Evolutionary conservation across 257 asterid species (phyloP).

Genomic region (Solanum piurae): DNA sequence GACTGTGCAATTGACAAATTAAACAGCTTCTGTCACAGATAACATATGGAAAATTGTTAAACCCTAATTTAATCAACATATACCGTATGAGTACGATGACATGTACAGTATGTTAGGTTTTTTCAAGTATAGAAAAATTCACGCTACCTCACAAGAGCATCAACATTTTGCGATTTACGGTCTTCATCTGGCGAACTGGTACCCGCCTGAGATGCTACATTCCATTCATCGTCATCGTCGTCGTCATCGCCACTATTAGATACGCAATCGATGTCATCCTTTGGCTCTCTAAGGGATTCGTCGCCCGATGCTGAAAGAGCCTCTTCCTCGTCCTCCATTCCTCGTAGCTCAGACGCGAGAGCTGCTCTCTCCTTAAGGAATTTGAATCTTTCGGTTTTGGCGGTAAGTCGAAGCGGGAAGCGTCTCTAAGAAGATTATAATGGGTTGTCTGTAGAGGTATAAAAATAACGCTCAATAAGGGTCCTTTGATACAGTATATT

Average conservation of each 20-base stretch:
- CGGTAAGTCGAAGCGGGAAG: background rate
- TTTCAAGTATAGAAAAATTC: background rate
- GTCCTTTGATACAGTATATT: too few relatives aligned
- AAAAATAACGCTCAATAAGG: too few relatives aligned
- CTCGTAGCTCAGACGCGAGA: background rate
- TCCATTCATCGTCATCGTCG: conserved; percentile 29
- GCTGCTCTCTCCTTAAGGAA: background rate
- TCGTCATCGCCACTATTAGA: conserved; percentile 23
- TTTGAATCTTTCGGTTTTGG: background rate
- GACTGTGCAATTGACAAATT: background rate
- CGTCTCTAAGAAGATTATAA: background rate
- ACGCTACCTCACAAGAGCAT: conserved; percentile 60
- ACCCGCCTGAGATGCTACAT: conserved; percentile 13
- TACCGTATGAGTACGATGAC: background rate
- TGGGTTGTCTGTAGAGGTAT: too few relatives aligned
- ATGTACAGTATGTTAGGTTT: background rate
- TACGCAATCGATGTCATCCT: conserved; percentile 27
- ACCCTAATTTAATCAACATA: background rate
- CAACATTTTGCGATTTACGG: conserved; percentile 53
- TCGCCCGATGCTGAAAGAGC: conserved; percentile 26
- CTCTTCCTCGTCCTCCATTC: conserved; percentile 50
- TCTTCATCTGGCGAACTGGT: conserved; percentile 29
- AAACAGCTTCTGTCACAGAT: background rate
- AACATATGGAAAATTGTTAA: background rate
- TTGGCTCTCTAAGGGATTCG: conserved; percentile 3